phyloP scores from a whole-genome alignment of 106 monocot species.

The Vanilla planifolia region DNA sequence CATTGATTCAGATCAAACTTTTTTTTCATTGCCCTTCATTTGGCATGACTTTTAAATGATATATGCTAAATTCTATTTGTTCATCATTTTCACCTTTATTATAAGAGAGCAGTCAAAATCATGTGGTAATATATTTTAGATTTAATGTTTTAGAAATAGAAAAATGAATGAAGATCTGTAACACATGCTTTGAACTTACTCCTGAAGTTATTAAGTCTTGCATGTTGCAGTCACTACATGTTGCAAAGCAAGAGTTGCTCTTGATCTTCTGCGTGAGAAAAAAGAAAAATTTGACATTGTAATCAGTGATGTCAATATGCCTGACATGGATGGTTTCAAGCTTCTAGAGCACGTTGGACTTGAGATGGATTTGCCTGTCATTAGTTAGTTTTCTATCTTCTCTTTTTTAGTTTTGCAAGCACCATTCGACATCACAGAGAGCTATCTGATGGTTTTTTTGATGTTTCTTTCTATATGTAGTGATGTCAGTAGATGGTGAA shows the following conservation, averaged over 20 bases:
- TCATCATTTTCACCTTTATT: too few species aligned
- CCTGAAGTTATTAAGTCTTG: background rate
- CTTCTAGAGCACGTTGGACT: conserved; percentile 88
- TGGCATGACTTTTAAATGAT: too few species aligned
- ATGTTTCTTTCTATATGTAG: conserved; percentile 26
- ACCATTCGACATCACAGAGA: too few species aligned
- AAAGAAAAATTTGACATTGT: conserved; percentile 91
- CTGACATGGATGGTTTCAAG: conserved; percentile 92
- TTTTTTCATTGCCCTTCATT: too few species aligned
- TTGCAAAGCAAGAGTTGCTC: conserved; percentile 63
- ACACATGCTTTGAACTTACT: too few species aligned
- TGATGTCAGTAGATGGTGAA: conserved; percentile 99
- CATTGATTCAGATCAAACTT: too few species aligned
- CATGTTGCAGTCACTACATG: conserved; percentile 71
- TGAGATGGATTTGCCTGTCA: conserved; percentile 93
- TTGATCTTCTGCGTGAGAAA: conserved; percentile 71
- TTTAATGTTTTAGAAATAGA: too few species aligned
- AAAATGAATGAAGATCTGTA: too few species aligned
- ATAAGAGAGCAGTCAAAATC: too few species aligned
- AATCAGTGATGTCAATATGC: conserved; percentile 95
- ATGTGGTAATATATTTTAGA: too few species aligned
- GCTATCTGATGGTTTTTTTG: too few species aligned
- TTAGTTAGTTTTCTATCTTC: conserved; percentile 48
- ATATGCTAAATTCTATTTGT: too few species aligned
- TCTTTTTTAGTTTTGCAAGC: background rate